Percentiles rank a stretch among this genome's conserved stretches.
phyloP scores from a whole-genome alignment of 306 rosid species.

The Vicia villosa region DNA sequence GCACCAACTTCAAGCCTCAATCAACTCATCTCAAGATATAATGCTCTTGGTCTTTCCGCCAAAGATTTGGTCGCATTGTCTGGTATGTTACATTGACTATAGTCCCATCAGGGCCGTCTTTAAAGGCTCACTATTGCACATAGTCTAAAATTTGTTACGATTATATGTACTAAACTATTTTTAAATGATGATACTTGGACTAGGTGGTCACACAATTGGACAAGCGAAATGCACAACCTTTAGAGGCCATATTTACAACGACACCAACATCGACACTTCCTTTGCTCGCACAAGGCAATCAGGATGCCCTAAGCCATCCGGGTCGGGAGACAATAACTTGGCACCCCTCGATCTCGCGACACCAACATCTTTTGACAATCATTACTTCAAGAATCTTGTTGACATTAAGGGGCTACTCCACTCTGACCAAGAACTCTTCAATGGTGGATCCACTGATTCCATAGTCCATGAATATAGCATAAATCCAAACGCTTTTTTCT shows the following conservation, averaged over 20 bases:
- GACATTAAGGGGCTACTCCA: slow-evolving; percentile 75
- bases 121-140: too few relatives aligned
- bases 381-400: slow-evolving; percentile 69
- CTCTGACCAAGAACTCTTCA: slow-evolving; percentile 80
- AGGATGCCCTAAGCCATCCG: slow-evolving; percentile 59
- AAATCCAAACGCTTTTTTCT: slow-evolving; percentile 39
- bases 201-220: slow-evolving; percentile 87
- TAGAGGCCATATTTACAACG: slow-evolving; percentile 66
- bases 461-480: slow-evolving; percentile 49
- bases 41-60: slow-evolving; percentile 70
- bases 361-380: slow-evolving; percentile 65
- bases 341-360: slow-evolving; percentile 76
- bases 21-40: slow-evolving; percentile 63
- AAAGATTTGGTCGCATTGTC: slow-evolving; percentile 78
- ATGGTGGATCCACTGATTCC: slow-evolving; percentile 75
- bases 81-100: slow-evolving; percentile 43
- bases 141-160: too few relatives aligned
- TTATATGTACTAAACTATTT: not conserved
- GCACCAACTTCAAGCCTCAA: slow-evolving; percentile 63
- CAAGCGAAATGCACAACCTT: slow-evolving; percentile 77
- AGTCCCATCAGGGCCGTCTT: not conserved
- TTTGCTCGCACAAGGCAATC: slow-evolving; percentile 58
- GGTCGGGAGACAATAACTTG: slow-evolving; percentile 83
- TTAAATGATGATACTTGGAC: not conserved
- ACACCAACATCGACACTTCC: slow-evolving; percentile 51